Evolutionary conservation across 129 eudicot genomes (phyloP), one percentile per base, ranked within the genome.

Genomic region (Flaveria brownii): DNA sequence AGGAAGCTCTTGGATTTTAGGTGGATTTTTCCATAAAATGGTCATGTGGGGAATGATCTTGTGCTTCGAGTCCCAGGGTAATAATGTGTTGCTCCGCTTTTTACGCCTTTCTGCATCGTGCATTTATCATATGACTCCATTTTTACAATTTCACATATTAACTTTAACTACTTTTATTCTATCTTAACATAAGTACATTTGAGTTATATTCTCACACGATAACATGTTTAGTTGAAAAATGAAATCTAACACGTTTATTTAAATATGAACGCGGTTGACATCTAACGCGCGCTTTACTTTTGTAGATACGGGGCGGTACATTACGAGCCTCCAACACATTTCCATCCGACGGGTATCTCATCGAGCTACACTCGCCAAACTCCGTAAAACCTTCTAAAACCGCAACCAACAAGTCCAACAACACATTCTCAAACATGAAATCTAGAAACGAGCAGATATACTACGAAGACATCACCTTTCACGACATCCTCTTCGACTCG

Each of bases 401-500:
- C 39, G 13, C 73, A 5, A 2, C 72, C 55, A 9, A 16, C 57
- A 18, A 5, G 0, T 16, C 67, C 23, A 18, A 22, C 3, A 57
- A 73, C 59, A 67, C 52, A 14, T 56, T 77, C 47, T 54, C 76
- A 14, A 75, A 83, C 5, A n/a, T n/a, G 9, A 84, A 77, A 78
- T 71, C 61, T 71, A 45, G 73, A 72, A 74, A 54, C 79, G 74
- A 60, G 46, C 81, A 82, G 0, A 82, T 83, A 73, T 78, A 78
- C 80, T 91, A 86, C 39, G 95, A 91, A 70, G 89, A 75, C 79
- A 80, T 91, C 17, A 91, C 90, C 5, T 87, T 88, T 72, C 85
- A 81, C 2, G 95, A 91, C 82, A 70, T 91, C 79, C 88, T 91
- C 75, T 85, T 91, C 15, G 95, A 91, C 73, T 91, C 90, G 30